Percentiles rank a stretch among this genome's conserved stretches.
Conservation (phyloP, 306 rosid genomes). For the Acacia acuminata region DNA sequence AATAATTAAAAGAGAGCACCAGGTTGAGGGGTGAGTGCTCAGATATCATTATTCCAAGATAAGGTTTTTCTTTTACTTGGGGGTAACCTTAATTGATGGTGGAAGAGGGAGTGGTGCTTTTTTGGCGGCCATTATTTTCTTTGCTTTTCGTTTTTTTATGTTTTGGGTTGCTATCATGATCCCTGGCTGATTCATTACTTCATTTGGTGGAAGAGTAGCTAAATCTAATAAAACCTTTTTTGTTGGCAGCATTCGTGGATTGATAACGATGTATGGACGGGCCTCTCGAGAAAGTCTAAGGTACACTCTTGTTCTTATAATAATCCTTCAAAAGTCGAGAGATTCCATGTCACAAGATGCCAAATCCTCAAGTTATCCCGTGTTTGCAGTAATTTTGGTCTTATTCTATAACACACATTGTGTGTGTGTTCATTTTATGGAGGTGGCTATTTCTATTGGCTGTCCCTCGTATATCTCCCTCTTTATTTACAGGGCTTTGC, state of each 20-base stretch:
- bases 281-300: background rate
- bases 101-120: constrained; percentile 28
- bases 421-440: background rate
- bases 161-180: constrained; percentile 23
- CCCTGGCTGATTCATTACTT: constrained; percentile 25
- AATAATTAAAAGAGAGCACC: constrained; percentile 38
- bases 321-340: constrained; percentile 1
- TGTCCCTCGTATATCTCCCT: background rate
- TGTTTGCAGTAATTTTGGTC: background rate
- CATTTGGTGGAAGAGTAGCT: constrained; percentile 28
- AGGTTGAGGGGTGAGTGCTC: constrained; percentile 41
- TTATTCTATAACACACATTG: background rate
- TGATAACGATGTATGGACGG: constrained; percentile 14
- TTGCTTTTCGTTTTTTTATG: background rate
- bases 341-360: constrained; percentile 16
- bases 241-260: constrained; percentile 23
- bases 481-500: background rate
- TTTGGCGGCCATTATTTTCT: constrained; percentile 23
- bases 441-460: background rate
- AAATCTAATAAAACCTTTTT: background rate
- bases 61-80: constrained; percentile 22
- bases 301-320: background rate
- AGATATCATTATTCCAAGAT: constrained; percentile 21
- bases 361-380: constrained; percentile 7
- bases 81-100: constrained; percentile 27